These are phyloP conservation scores for Stentor coeruleus DNA, from an alignment of 73 alveolate species.

Conservation along the genomic window DNA sequence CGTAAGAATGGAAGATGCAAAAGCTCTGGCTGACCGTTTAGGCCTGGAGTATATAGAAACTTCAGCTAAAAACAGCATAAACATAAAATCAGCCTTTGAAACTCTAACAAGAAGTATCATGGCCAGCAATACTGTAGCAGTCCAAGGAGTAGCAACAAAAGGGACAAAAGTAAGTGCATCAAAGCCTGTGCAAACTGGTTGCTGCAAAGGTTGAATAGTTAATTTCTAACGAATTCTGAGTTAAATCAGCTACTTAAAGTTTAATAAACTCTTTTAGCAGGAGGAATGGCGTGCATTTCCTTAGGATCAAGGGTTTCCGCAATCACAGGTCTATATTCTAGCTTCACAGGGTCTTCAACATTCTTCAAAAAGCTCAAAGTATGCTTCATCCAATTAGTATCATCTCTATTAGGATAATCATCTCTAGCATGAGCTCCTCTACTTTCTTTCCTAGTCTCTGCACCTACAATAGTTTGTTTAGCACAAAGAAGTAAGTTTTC, in stretches of 20 bases:
- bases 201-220: too few relatives aligned
- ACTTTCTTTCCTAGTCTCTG: neutral
- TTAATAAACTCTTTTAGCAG: slow-evolving; percentile 60
- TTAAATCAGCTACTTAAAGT: too few relatives aligned
- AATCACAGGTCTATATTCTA: slow-evolving; percentile 58
- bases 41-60: neutral
- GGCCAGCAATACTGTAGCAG: too few relatives aligned
- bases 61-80: neutral
- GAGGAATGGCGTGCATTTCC: slow-evolving; percentile 64
- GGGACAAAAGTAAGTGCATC: too few relatives aligned
- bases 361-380: slow-evolving; percentile 30
- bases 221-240: too few relatives aligned
- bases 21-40: slow-evolving; percentile 39
- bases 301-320: slow-evolving; percentile 57
- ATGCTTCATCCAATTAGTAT: slow-evolving; percentile 24
- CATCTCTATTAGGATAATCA: slow-evolving; percentile 15
- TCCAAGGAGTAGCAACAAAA: too few relatives aligned
- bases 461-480: neutral
- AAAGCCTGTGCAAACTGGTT: too few relatives aligned
- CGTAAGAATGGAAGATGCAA: slow-evolving; percentile 63
- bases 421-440: neutral
- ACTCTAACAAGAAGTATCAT: too few relatives aligned
- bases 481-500: neutral
- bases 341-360: slow-evolving; percentile 37
- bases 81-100: neutral